Evolutionary conservation across 139 green algal genomes (phyloP).

Genomic region (Astrephomene gubernaculifera): DNA sequence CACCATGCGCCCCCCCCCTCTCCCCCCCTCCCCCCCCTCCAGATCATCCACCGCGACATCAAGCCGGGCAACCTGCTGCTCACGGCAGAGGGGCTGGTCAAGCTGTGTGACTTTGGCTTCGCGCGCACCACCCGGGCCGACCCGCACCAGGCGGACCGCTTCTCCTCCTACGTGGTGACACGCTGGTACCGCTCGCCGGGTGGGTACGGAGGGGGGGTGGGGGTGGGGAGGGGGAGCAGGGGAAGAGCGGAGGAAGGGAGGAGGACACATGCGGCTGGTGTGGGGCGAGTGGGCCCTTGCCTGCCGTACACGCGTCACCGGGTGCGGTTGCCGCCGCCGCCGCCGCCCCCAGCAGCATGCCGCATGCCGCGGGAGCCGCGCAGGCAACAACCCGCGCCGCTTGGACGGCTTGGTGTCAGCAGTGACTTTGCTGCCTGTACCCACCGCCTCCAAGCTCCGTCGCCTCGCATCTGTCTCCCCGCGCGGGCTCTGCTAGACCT

Average conservation of each 20-base stretch:
- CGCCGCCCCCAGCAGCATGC: no score
- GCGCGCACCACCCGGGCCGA: conserved; percentile 54
- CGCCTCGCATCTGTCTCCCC: no score
- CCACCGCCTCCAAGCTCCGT: no score
- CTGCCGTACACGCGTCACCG: no score
- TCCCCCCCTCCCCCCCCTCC: not conserved
- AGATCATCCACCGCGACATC: conserved; percentile 77
- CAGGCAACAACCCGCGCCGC: no score
- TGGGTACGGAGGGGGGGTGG: not conserved
- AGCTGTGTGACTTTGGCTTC: conserved; percentile 93
- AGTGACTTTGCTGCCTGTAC: no score
- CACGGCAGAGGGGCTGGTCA: conserved; percentile 60
- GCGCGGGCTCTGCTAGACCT: no score
- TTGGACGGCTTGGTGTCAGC: no score
- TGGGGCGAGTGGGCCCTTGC: no score
- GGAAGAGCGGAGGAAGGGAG: not conserved
- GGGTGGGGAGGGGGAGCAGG: not conserved
- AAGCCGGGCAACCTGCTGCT: conserved; percentile 89
- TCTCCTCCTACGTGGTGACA: conserved; percentile 84
- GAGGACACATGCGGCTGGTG: no score
- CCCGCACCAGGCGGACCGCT: conserved; percentile 31
- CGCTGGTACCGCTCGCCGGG: conserved; percentile 66
- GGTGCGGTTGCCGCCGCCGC: no score
- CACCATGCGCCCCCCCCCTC: not conserved
- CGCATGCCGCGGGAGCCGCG: no score